Percentiles rank a stretch among this genome's conserved stretches.
Evolutionary conservation across 108 stramenopile genomes (phyloP).

Genomic region (Seminavis robusta): DNA sequence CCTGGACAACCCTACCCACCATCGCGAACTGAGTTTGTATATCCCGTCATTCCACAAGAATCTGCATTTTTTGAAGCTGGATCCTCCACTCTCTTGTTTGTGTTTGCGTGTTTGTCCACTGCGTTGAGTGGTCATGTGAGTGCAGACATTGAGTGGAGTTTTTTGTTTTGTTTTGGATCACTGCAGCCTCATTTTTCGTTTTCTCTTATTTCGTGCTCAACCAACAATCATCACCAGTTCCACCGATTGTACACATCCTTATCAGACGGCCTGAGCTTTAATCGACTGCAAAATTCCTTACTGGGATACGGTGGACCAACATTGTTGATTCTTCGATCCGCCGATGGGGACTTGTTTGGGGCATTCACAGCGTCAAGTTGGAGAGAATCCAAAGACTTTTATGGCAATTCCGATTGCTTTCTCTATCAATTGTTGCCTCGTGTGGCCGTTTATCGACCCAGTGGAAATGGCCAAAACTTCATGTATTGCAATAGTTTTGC

Average conservation of each 20-base stretch:
- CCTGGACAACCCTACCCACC: constrained; percentile 43
- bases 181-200: constrained; percentile 16
- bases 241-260: constrained; percentile 77
- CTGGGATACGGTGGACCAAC: constrained; percentile 82
- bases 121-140: constrained; percentile 47
- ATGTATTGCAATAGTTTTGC: constrained; percentile 77
- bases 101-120: constrained; percentile 46
- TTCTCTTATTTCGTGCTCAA: constrained; percentile 16
- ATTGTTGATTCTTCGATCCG: constrained; percentile 56
- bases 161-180: constrained; percentile 2
- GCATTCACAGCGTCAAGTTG: constrained; percentile 66
- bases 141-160: constrained; percentile 1
- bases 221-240: constrained; percentile 20
- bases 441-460: constrained; percentile 63
- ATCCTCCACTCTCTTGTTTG: constrained; percentile 40
- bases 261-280: constrained; percentile 77
- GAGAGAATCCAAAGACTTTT: constrained; percentile 78
- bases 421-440: constrained; percentile 47
- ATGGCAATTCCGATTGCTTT: constrained; percentile 78
- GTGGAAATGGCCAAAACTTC: constrained; percentile 52
- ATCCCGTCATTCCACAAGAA: constrained; percentile 35
- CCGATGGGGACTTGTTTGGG: constrained; percentile 59
- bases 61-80: constrained; percentile 20
- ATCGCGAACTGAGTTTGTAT: constrained; percentile 51
- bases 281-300: constrained; percentile 65